Conservation (phyloP, 257 asterid species). For the Petunia axillaris region DNA sequence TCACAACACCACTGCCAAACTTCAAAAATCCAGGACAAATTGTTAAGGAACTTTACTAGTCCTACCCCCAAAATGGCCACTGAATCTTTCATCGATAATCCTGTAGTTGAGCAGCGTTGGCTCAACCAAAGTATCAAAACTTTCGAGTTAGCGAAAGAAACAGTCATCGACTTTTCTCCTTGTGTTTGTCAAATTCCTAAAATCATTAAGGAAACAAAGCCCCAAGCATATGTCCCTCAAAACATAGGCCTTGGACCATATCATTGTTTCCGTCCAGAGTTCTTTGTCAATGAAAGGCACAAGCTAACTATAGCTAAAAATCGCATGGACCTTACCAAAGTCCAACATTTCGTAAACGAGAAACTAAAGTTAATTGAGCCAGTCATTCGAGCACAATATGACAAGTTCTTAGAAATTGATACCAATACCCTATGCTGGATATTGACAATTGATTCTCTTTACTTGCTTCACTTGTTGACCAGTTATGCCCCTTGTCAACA, state of each 20-base stretch:
- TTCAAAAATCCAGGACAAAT: too few relatives aligned
- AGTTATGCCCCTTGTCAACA: too few relatives aligned
- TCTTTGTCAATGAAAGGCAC: conserved; percentile 29
- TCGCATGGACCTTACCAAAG: conserved; percentile 1
- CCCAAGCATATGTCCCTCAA: conserved; percentile 48
- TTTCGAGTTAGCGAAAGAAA: conserved; percentile 14
- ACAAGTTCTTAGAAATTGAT: conserved; percentile 42
- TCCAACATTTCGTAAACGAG: neutral
- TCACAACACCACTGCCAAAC: neutral
- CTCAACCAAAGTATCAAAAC: conserved; percentile 29
- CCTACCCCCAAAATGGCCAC: too few relatives aligned
- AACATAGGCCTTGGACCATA: conserved; percentile 46
- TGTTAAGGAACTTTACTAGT: too few relatives aligned
- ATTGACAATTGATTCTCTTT: conserved; percentile 42
- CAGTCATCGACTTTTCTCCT: conserved; percentile 20
- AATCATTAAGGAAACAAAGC: conserved; percentile 27
- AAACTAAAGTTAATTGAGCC: conserved; percentile 36
- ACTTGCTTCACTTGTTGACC: conserved; percentile 39
- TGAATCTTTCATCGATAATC: too few relatives aligned
- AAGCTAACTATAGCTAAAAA: conserved; percentile 39
- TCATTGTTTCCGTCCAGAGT: conserved; percentile 47
- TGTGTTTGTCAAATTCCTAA: conserved; percentile 38
- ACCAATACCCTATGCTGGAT: conserved; percentile 40
- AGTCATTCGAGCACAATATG: conserved; percentile 38
- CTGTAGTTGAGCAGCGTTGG: conserved; percentile 39